Evolutionary conservation across 2,329 filamentous ascomycete genomes (phyloP), one percentile per base, ranked within the genome.

Genomic region (Madurella fahalii): DNA sequence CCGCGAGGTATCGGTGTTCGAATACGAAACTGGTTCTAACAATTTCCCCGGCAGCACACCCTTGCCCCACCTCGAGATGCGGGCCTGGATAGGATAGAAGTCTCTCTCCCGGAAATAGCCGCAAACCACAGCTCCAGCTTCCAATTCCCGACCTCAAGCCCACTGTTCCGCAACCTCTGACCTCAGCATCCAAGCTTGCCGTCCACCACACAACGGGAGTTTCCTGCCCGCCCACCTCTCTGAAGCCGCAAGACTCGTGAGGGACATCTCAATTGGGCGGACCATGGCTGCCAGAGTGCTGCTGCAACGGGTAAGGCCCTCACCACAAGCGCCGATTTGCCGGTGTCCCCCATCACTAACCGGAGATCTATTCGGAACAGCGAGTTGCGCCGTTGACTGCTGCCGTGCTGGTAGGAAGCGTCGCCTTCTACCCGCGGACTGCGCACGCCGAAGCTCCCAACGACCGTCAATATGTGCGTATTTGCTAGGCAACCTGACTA

Each of bases 221-320:
- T 34, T 43, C 32, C 45, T 40, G 43, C 52, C 49, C 43, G 40
- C 51, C 34, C 54, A 41, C 50, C 47, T 57, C 37, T 42, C 50
- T n/a, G 39, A 44, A 58, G 32, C 52, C 47, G 41, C 50, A 40
- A 57, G 40, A 15, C 50, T 30, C 53, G 45, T 57, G 47, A 58
- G 57, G 54, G 55, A 59, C 49, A 56, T 64, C 63, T 71, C 75
- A 76, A 79, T 77, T 77, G 75, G 74, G 71, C 69, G 66, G 67
- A 77, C 69, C 69, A 83, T 83, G 80, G 79, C 79, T 73, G 76
- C 80, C 67, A 78, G 79, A 81, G 73, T 82, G 71, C 72, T 83
- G 70, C 72, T 82, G 66, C 77, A 76, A 71, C 76, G 74, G 76
- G 80, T 83, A 67, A 69, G 73, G 13, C 4, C 4, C 18, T 34